phyloP scores from a whole-genome alignment of 2,329 filamentous ascomycete species.

The Metarhizium robertsii region DNA sequence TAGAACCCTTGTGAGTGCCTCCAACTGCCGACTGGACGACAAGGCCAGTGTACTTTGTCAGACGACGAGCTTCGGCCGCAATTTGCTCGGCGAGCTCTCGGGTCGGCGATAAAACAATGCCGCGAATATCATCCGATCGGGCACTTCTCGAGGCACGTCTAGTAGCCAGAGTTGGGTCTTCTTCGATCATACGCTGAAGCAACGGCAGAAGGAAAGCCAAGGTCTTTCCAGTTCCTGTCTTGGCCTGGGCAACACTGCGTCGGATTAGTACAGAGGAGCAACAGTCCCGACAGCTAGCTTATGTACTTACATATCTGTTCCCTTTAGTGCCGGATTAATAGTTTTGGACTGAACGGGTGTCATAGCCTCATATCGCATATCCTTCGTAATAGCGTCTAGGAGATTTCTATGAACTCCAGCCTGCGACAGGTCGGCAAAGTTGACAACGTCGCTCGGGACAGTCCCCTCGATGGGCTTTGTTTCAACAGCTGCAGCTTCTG shows the following conservation, averaged over 20 bases:
- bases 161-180: slow-evolving; percentile 51
- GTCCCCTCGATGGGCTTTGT: slow-evolving; percentile 3
- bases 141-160: slow-evolving; percentile 25
- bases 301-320: slow-evolving; percentile 66
- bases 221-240: slow-evolving; percentile 95
- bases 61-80: slow-evolving; percentile 63
- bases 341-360: slow-evolving; percentile 85
- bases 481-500: slow-evolving; percentile 23
- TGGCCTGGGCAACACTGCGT: slow-evolving; percentile 77
- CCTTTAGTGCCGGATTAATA: slow-evolving; percentile 69
- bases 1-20: slow-evolving; percentile 67
- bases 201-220: slow-evolving; percentile 84
- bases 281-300: background rate
- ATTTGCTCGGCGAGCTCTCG: slow-evolving; percentile 77
- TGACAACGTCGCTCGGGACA: slow-evolving; percentile 19
- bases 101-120: slow-evolving; percentile 69
- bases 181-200: slow-evolving; percentile 65
- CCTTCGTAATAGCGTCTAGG: slow-evolving; percentile 56
- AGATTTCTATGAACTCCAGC: slow-evolving; percentile 54
- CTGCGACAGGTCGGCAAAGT: slow-evolving; percentile 34
- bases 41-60: slow-evolving; percentile 57
- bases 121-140: slow-evolving; percentile 50
- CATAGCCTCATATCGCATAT: slow-evolving; percentile 76
- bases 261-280: slow-evolving; percentile 10
- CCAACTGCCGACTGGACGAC: slow-evolving; percentile 73